Conservation (phyloP, 2,329 filamentous ascomycete genomes). For the Coniochaeta sp. region DNA sequence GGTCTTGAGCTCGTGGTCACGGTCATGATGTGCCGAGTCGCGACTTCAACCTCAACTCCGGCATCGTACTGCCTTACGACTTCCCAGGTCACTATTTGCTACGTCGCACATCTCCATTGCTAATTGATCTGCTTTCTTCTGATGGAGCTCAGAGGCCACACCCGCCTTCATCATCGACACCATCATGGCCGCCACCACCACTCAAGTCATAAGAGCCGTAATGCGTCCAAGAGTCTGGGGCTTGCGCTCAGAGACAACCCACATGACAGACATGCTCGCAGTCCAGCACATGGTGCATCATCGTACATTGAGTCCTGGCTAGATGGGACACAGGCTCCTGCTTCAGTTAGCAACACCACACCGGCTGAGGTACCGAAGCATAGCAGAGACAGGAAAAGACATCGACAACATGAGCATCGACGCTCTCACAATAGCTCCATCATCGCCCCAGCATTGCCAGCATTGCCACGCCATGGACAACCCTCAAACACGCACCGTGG, state of each 20-base stretch:
- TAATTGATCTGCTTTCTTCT: neutral
- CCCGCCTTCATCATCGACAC: neutral
- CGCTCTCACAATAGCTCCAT: neutral
- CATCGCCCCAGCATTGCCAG: neutral
- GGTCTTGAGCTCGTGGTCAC: neutral
- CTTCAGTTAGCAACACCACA: neutral
- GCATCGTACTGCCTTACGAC: neutral
- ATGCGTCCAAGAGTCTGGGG: neutral
- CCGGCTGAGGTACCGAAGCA: neutral
- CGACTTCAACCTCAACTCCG: neutral
- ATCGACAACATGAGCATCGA: neutral
- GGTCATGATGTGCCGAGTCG: neutral
- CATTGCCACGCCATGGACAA: neutral
- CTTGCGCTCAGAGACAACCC: neutral
- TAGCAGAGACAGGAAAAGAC: conserved; percentile 5
- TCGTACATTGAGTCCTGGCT: neutral
- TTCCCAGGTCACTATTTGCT: neutral
- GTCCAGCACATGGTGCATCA: neutral
- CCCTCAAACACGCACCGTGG: neutral
- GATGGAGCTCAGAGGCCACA: neutral
- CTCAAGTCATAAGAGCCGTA: neutral
- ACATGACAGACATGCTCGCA: neutral
- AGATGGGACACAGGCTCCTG: neutral
- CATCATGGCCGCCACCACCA: neutral
- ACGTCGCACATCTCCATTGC: neutral